Evolutionary conservation across 345 rosid genomes (phyloP), one percentile per base, ranked within the genome.

Genomic region (Cardiospermum halicacabum): DNA sequence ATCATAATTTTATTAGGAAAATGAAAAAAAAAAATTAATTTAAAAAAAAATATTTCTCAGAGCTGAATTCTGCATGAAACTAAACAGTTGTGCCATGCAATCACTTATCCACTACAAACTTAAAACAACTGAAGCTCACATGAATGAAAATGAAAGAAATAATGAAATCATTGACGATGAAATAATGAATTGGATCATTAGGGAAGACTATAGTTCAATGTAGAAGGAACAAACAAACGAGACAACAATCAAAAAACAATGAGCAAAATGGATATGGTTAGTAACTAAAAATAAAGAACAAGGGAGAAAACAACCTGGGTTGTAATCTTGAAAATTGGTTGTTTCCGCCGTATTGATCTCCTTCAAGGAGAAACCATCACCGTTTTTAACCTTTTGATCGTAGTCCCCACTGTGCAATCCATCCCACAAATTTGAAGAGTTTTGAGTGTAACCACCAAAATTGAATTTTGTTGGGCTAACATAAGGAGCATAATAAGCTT

Each of bases 401-500:
- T 66, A 71, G 48, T 67, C 73, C 79, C 77, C 72, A 64, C 60
- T 72, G 3, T 60, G 21, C 16, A 61, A 36, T 26, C 64, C 71
- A 25, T 73, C 74, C 84, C 83, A 80, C 68, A 53, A 54, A 18
- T 73, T 71, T 1, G 81, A 54, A 57, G 63, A 55, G 53, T 27
- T 62, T 40, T 75, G 84, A 53, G 65, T 19, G 43, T 65, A 70
- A 55, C 63, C 71, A 50, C 76, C 73, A 56, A 10, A 40, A 11
- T 67, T 26, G 31, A 74, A 69, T 62, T 71, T 28, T 1, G 70
- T 9, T 12, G 78, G 65, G 1, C 78, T 72, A 57, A 70, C 68
- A 65, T 64, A 77, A 2, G 82, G 69, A 0, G 83, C 74, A 39
- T 71, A 76, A 62, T 75, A 85, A 0, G 78, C 73, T 48, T 71